A percentile compares a stretch with the other conserved stretches of the same genome.
Evolutionary conservation across 331 rosid species (phyloP).

Genomic region (Dryas integrifolia): DNA sequence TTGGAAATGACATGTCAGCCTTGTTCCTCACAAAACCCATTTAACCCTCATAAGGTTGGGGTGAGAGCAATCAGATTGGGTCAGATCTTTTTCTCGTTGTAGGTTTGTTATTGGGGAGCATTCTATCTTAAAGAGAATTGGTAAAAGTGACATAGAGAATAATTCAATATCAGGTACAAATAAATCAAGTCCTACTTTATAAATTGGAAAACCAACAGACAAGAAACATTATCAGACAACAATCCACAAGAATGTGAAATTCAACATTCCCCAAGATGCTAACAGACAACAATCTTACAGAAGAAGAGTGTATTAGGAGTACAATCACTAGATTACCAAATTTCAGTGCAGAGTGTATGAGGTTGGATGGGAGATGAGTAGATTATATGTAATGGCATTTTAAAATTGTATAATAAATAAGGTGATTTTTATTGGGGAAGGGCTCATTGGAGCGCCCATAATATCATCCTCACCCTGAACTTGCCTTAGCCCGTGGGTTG

Average conservation of each 20-base stretch:
- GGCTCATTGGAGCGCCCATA: slow-evolving; percentile 3
- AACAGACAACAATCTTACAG: neutral
- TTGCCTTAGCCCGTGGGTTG: neutral
- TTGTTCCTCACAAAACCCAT: neutral
- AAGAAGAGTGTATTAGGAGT: neutral
- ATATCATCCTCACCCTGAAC: neutral
- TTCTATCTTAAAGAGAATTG: neutral
- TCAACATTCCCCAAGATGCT: neutral
- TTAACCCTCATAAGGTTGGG: neutral
- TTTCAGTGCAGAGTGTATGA: neutral
- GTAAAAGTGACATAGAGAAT: neutral
- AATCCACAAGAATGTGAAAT: slow-evolving; percentile 6
- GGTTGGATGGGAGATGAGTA: neutral
- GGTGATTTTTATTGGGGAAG: neutral
- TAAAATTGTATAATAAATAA: neutral
- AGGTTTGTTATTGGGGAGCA: neutral
- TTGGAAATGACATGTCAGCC: neutral
- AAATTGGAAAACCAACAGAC: neutral
- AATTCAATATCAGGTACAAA: slow-evolving; percentile 2
- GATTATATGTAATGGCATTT: neutral
- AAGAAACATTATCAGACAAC: neutral
- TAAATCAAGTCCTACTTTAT: neutral
- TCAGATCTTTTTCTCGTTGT: neutral
- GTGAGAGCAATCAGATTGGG: neutral
- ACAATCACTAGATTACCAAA: neutral